Percentiles rank a stretch among this genome's conserved stretches.
These are phyloP conservation scores for Cercospora brassicicola DNA, from an alignment of 2,329 filamentous ascomycete genomes.

Conservation along the genomic window DNA sequence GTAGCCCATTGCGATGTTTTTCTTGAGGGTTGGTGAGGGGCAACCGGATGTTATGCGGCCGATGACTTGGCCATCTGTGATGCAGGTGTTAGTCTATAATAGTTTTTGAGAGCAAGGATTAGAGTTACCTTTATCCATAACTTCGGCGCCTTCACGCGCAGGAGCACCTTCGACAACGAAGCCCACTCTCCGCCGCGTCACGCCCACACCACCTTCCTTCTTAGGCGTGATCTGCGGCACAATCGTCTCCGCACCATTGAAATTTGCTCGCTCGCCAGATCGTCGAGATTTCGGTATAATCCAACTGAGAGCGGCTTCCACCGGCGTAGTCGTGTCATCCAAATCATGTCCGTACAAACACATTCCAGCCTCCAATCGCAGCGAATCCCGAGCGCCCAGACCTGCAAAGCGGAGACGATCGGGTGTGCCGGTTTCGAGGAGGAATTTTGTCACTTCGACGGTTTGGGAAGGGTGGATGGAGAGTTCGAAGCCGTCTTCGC, in stretches of 20 bases:
- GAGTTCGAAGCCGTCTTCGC: conserved; percentile 97
- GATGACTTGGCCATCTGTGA: conserved; percentile 60
- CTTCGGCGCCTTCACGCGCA: conserved; percentile 81
- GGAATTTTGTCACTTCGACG: conserved; percentile 64
- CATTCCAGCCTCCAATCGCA: conserved; percentile 95
- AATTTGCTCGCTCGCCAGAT: conserved; percentile 60
- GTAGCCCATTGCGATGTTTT: conserved; percentile 97
- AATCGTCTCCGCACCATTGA: conserved; percentile 80
- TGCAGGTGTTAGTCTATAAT: background rate
- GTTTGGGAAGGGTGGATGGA: conserved; percentile 71
- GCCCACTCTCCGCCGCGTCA: conserved; percentile 73
- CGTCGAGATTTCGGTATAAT: conserved; percentile 79
- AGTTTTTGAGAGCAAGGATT: no score
- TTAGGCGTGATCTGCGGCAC: conserved; percentile 66
- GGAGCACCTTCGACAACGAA: conserved; percentile 81
- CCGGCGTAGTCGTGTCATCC: conserved; percentile 71
- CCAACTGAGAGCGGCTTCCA: conserved; percentile 70
- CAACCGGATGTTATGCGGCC: conserved; percentile 86
- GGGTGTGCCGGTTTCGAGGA: conserved; percentile 60
- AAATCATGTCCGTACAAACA: conserved; percentile 99
- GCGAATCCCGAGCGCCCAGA: conserved; percentile 84
- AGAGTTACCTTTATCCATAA: conserved; percentile 56
- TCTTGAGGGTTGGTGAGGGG: conserved; percentile 79
- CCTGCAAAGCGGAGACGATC: conserved; percentile 78
- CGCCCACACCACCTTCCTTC: conserved; percentile 49